A percentile compares a stretch with the other conserved stretches of the same genome.
These are phyloP conservation scores for Elaphomyces granulatus DNA, from an alignment of 495 filamentous ascomycete species.

Conservation along the genomic window DNA sequence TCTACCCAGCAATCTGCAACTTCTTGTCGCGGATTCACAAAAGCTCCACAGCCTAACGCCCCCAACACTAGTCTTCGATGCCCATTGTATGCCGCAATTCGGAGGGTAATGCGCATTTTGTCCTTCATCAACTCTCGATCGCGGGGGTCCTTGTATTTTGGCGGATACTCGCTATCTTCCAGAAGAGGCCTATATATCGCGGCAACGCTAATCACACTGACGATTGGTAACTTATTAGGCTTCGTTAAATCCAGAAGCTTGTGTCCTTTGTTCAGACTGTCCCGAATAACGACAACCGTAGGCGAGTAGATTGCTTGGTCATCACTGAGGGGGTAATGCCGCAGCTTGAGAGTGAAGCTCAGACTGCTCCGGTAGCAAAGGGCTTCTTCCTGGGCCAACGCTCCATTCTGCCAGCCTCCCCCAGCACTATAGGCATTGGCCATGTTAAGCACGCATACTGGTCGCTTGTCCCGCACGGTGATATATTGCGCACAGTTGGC, in stretches of 20 bases:
- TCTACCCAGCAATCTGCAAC: slow-evolving; percentile 47
- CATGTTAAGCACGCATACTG: slow-evolving; percentile 45
- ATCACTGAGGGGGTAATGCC: slow-evolving; percentile 41
- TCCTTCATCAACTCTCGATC: slow-evolving; percentile 38
- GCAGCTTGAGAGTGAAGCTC: slow-evolving; percentile 31
- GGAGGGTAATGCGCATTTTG: slow-evolving; percentile 45
- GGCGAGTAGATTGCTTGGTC: slow-evolving; percentile 38
- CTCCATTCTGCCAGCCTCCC: slow-evolving; percentile 40
- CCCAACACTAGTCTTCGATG: slow-evolving; percentile 47
- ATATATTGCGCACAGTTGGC: slow-evolving; percentile 5
- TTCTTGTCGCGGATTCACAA: slow-evolving; percentile 43
- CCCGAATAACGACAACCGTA: slow-evolving; percentile 36
- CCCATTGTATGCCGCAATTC: slow-evolving; percentile 35
- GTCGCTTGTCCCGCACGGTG: slow-evolving; percentile 8
- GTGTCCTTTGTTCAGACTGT: slow-evolving; percentile 24
- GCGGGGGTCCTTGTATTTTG: slow-evolving; percentile 15
- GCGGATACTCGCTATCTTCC: slow-evolving; percentile 14
- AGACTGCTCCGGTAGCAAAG: slow-evolving; percentile 45
- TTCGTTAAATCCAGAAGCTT: slow-evolving; percentile 12
- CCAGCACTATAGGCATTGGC: slow-evolving; percentile 38
- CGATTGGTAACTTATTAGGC: slow-evolving; percentile 4
- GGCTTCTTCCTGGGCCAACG: slow-evolving; percentile 45
- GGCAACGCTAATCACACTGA: slow-evolving; percentile 9
- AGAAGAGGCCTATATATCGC: slow-evolving; percentile 6
- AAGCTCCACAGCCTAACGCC: slow-evolving; percentile 53